Percentiles rank a stretch among this genome's conserved stretches.
Conservation (phyloP, 805 yeast species). For the Candida ficus region DNA sequence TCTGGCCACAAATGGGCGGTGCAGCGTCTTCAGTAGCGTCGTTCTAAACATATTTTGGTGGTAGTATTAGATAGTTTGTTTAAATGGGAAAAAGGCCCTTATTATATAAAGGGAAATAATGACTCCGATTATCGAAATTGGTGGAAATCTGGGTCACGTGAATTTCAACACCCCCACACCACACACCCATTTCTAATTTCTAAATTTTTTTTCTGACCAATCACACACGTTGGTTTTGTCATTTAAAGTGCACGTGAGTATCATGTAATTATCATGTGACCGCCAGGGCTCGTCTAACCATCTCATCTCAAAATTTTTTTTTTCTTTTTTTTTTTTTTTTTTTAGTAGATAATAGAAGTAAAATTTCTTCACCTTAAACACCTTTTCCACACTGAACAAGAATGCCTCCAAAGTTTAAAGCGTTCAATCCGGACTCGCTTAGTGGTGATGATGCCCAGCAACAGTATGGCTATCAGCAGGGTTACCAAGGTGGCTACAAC, state of each 20-base stretch:
- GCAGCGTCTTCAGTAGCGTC: too few species aligned
- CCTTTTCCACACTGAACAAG: not conserved
- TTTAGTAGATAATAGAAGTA: too few species aligned
- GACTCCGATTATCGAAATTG: not conserved
- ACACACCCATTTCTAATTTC: too few species aligned
- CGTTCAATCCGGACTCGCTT: constrained; percentile 27
- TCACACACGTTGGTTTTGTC: not conserved
- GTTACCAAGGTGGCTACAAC: constrained; percentile 6
- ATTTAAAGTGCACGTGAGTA: not conserved
- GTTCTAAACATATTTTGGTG: too few species aligned
- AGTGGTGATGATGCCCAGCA: constrained; percentile 21
- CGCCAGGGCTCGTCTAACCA: not conserved
- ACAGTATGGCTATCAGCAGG: not conserved
- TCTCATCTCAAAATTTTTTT: not conserved
- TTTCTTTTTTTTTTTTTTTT: too few species aligned
- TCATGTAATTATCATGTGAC: not conserved
- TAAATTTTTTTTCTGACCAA: too few species aligned
- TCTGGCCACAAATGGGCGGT: too few species aligned
- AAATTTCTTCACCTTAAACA: too few species aligned
- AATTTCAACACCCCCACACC: not conserved
- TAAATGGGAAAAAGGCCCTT: too few species aligned
- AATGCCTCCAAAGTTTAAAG: constrained; percentile 39
- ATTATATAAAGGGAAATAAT: too few species aligned
- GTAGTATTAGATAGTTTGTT: too few species aligned
- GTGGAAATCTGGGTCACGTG: not conserved